A percentile compares a stretch with the other conserved stretches of the same genome.
These are phyloP conservation scores for Cylindrotheca fusiformis DNA, from an alignment of 108 stramenopile genomes.

Conservation along the genomic window DNA sequence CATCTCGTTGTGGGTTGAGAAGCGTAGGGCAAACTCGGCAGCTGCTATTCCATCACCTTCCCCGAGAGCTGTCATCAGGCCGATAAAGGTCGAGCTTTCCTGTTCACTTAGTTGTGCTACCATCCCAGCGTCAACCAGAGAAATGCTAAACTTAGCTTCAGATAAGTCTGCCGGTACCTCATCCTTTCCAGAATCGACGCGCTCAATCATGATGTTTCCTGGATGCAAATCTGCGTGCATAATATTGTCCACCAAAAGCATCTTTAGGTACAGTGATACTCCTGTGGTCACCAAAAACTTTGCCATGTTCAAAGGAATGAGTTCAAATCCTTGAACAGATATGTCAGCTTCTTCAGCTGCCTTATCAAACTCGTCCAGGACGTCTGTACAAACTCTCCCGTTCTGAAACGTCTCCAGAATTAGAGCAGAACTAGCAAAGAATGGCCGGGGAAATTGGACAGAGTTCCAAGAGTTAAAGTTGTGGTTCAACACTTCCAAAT, in stretches of 20 bases:
- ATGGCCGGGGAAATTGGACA: slow-evolving; percentile 59
- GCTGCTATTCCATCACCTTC: slow-evolving; percentile 66
- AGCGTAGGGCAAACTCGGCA: slow-evolving; percentile 54
- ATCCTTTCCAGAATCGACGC: background rate
- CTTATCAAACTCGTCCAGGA: slow-evolving; percentile 35
- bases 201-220: slow-evolving; percentile 26
- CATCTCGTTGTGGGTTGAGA: slow-evolving; percentile 47
- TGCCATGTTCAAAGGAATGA: slow-evolving; percentile 40
- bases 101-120: slow-evolving; percentile 72
- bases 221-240: slow-evolving; percentile 89
- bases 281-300: slow-evolving; percentile 73
- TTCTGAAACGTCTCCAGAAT: slow-evolving; percentile 70
- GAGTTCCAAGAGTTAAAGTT: slow-evolving; percentile 67
- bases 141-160: slow-evolving; percentile 22
- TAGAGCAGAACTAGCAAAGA: slow-evolving; percentile 41
- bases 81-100: slow-evolving; percentile 68
- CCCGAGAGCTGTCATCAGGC: slow-evolving; percentile 64
- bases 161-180: background rate
- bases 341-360: slow-evolving; percentile 9
- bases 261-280: slow-evolving; percentile 80
- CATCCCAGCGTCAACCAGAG: slow-evolving; percentile 89
- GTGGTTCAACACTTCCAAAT: slow-evolving; percentile 62
- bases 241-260: slow-evolving; percentile 79
- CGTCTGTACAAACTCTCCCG: slow-evolving; percentile 31
- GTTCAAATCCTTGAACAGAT: slow-evolving; percentile 15